A percentile compares a stretch with the other conserved stretches of the same genome.
Evolutionary conservation across 352 stramenopile genomes (phyloP).

Genomic region (Globisporangium polare): DNA sequence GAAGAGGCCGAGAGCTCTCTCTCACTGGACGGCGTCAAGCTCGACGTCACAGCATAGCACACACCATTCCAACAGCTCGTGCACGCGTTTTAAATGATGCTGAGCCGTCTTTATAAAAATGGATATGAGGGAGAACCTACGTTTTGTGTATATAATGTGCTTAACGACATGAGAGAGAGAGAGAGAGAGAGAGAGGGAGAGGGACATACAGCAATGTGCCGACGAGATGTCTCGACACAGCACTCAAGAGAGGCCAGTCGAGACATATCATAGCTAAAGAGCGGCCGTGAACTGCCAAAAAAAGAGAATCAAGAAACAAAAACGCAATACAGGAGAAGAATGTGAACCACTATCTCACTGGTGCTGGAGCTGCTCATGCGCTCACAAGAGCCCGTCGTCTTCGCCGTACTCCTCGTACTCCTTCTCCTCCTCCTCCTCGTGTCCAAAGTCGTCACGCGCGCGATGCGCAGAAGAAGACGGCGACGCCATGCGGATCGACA

Average conservation of each 20-base stretch:
- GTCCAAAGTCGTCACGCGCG: slow-evolving; percentile 10
- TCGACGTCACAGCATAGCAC: slow-evolving; percentile 19
- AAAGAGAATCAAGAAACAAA: slow-evolving; percentile 10
- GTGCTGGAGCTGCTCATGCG: background rate
- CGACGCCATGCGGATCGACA: slow-evolving; percentile 65
- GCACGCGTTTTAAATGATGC: too few species aligned
- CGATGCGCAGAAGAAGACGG: background rate
- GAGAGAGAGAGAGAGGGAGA: too few species aligned
- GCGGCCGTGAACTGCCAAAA: slow-evolving; percentile 1
- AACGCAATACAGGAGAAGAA: background rate
- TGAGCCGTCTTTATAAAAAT: too few species aligned
- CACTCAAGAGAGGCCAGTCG: background rate
- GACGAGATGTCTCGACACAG: too few species aligned
- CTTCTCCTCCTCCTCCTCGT: slow-evolving; percentile 37
- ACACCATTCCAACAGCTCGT: background rate
- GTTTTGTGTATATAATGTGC: too few species aligned
- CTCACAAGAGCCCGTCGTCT: slow-evolving; percentile 59
- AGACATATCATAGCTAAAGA: background rate
- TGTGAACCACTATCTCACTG: background rate
- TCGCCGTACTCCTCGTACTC: slow-evolving; percentile 50
- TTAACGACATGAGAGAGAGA: too few species aligned
- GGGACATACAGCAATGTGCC: too few species aligned
- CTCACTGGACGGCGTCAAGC: slow-evolving; percentile 31
- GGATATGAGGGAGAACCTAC: too few species aligned
- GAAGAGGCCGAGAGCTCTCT: slow-evolving; percentile 31